These are phyloP conservation scores for Lactarius tabidus DNA, from an alignment of 768 basidiomycete genomes.

Conservation along the genomic window DNA sequence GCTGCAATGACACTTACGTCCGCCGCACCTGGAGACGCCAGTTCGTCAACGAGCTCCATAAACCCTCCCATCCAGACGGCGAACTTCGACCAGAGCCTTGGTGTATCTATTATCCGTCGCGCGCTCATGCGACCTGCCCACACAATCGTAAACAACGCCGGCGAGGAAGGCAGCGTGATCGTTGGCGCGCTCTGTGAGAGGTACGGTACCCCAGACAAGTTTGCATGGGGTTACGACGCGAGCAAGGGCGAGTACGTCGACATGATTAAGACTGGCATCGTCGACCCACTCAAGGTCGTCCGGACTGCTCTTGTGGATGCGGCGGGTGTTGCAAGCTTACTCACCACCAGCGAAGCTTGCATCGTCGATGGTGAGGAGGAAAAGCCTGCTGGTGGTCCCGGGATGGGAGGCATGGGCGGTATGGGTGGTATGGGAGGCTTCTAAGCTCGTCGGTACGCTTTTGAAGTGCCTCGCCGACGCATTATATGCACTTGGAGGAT, in stretches of 20 bases:
- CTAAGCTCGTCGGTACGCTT: conserved; percentile 27
- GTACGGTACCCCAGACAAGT: conserved; percentile 72
- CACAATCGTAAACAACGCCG: conserved; percentile 89
- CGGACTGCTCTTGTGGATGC: conserved; percentile 91
- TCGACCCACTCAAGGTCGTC: conserved; percentile 96
- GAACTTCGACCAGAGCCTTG: conserved; percentile 98
- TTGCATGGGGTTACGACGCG: conserved; percentile 87
- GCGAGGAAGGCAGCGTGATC: conserved; percentile 90
- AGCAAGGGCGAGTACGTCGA: conserved; percentile 89
- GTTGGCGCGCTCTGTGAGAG: conserved; percentile 77
- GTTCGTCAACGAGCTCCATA: conserved; percentile 24
- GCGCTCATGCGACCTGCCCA: conserved; percentile 81
- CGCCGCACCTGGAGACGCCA: conserved; percentile 30
- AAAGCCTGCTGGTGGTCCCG: conserved; percentile 46
- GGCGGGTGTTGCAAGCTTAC: conserved; percentile 84
- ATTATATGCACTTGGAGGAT: not conserved
- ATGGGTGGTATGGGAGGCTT: conserved; percentile 60
- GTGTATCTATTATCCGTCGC: conserved; percentile 86
- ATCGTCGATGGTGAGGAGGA: conserved; percentile 90
- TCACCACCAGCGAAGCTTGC: conserved; percentile 91
- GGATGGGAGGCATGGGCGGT: conserved; percentile 55
- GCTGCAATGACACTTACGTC: conserved; percentile 69
- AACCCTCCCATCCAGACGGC: conserved; percentile 62
- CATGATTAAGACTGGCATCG: conserved; percentile 92
- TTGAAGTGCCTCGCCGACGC: not conserved